Evolutionary conservation across 2,329 filamentous ascomycete species (phyloP), one percentile per base, ranked within the genome.

Genomic region (Chalara sp.): DNA sequence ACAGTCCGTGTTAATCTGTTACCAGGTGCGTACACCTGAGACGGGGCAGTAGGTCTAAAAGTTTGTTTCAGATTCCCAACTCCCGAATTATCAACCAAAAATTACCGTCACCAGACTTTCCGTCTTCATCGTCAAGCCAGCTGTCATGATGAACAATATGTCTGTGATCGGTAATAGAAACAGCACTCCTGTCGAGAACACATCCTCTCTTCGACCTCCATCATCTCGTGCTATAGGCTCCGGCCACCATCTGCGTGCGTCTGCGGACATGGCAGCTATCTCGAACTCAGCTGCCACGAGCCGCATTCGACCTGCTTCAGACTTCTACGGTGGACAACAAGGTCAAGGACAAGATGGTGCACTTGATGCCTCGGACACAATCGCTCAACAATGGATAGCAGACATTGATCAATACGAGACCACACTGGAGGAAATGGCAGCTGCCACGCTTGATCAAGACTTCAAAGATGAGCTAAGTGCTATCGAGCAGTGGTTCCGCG

Each of bases 401-500:
- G 93, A 99, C 64, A 97, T 99, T 61, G 93, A 99, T 67, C 92
- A 97, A 69, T 96, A 96, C 65, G 93, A 99, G 76, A 95, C 85
- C n/a, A 99, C 93, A 1, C 72, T 99, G 64, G 93, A 97, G 70
- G 93, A 99, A 68, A 99, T 99, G 93, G 93, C 93, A 42, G 91
- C 92, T 32, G 93, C 93, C 31, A 97, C 93, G n/a, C 76, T 97
- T 49, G 93, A 99, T 67, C 93, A 99, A 74, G 93, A 99, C 67
- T 99, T 99, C 77, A 99, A 99, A 74, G 93, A 97, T 70, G 93
- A 99, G 71, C 80, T 99, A 54, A 96, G 90, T 67, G 93, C 93
- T 60, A 99, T 99, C 65, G 93, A 99, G 73, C 93, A 99, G 75
- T 99, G 93, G 93, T 99, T 99, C 71, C 86, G 91, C 56, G 93